A percentile compares a stretch with the other conserved stretches of the same genome.
Conservation (phyloP, 2,329 filamentous ascomycete genomes). For the Colletotrichum somersetense region DNA sequence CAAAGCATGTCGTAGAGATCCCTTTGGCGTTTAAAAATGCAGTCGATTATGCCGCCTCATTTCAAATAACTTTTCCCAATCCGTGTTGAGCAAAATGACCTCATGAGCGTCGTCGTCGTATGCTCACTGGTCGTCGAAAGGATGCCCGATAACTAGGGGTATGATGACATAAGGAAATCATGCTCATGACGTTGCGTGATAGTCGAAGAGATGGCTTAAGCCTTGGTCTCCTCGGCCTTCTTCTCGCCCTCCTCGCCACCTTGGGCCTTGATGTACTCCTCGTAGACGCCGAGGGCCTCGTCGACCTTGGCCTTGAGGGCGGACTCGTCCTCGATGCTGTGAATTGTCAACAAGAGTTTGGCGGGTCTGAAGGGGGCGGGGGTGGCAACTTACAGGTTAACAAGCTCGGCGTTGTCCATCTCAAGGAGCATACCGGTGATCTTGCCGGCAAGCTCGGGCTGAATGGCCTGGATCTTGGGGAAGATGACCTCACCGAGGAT, state of each 20-base stretch:
- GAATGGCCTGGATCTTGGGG: slow-evolving; percentile 96
- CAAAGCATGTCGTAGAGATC: slow-evolving; percentile 39
- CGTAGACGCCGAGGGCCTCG: slow-evolving; percentile 96
- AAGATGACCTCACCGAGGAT: slow-evolving; percentile 97
- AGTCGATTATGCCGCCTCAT: slow-evolving; percentile 42
- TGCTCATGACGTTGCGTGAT: slow-evolving; percentile 40
- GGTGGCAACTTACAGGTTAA: slow-evolving; percentile 84
- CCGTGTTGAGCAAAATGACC: slow-evolving; percentile 41
- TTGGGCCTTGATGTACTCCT: slow-evolving; percentile 97
- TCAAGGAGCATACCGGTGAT: slow-evolving; percentile 99
- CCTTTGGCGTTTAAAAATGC: slow-evolving; percentile 40
- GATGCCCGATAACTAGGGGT: slow-evolving; percentile 43
- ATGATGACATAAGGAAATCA: slow-evolving; percentile 44
- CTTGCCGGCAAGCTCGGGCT: slow-evolving; percentile 97
- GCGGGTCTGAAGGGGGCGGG: background rate
- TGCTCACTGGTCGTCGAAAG: slow-evolving; percentile 38
- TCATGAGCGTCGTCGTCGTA: slow-evolving; percentile 34
- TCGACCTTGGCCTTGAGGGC: slow-evolving; percentile 96
- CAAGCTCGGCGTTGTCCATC: slow-evolving; percentile 96
- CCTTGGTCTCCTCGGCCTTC: slow-evolving; percentile 61
- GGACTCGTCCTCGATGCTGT: slow-evolving; percentile 87
- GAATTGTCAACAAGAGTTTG: slow-evolving; percentile 35
- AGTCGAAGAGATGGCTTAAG: slow-evolving; percentile 47
- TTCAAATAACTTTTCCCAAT: slow-evolving; percentile 43
- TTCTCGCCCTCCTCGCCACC: slow-evolving; percentile 64